These are phyloP conservation scores for sorghum (Sorghum bicolor) DNA, from an alignment of 176 grass and related monocot genomes.

Conservation along the genomic window Sorghum_bicolor_NCBIv3 NC_012875.2:45685501-45686000, in stretches of 20 bases:
- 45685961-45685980: conserved; percentile 34
- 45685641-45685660: conserved; percentile 82
- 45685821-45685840: conserved; percentile 40
- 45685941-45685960: conserved; percentile 32
- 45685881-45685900: neutral
- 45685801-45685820: conserved; percentile 88
- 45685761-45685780: conserved; percentile 48
- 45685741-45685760: conserved; percentile 59
- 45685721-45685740: conserved; percentile 70
- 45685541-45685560: conserved; percentile 69
- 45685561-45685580: conserved; percentile 70
- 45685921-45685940: conserved; percentile 17
- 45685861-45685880: conserved; percentile 31
- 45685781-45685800: conserved; percentile 48
- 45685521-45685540: conserved; percentile 51
- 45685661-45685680: conserved; percentile 60
- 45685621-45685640: conserved; percentile 84
- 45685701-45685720: conserved; percentile 85
- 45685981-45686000: conserved; percentile 48
- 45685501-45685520: conserved; percentile 61
- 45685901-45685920: conserved; percentile 19
- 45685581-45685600: conserved; percentile 70
- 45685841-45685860: conserved; percentile 40
- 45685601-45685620: conserved; percentile 68
- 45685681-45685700: conserved; percentile 80